Base-by-base conservation (phyloP, 352 stramenopile genomes). In the Hyaloperonospora arabidopsidis region DNA sequence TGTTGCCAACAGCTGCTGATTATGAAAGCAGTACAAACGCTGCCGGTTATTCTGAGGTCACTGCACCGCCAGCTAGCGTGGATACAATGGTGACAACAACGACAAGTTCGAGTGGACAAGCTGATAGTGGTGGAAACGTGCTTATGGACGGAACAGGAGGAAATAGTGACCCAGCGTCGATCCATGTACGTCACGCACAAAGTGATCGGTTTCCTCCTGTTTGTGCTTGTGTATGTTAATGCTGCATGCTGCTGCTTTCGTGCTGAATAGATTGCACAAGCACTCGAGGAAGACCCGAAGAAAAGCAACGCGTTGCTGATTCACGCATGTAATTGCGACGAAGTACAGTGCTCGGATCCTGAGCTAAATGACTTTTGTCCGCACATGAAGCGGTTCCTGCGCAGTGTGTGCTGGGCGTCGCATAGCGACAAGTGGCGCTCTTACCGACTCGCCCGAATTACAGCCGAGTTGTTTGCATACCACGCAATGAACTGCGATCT, bases 381-480 rank as follows among this genome's bases (percentile, higher is more conserved):
- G 15, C 69, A 76, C 46, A 84, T 85, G 74, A 85, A 85, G 66
- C 76, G 74, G 1, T 84, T 85, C 36, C 45, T 87, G 45, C 72
- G 75, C n/a, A 81, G 72, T 39, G 68, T 74, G 25, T 85, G 70
- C 61, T 87, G 76, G 76, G 74, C 70, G 23, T 85, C 76, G 28
- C 76, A 85, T 49, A 85, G 67, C 47, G 62, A 70, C 8, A 67
- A 73, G 19, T 87, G 76, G 76, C 62, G 71, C 28, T 56, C 60
- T 15, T 79, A 71, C 36, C 63, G 57, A 5, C 67, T 87, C 15
- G 76, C 76, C 11, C 56, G 61, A 10, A 56, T 72, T 11, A 79
- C 65, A 0, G 74, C 72, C 22, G 70, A 79, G 45, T 54, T 87
- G 14, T 75, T 86, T 29, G 68, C 70, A 7, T 82, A 72, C 49